Evolutionary conservation across 805 yeast genomes (phyloP), one percentile per base, ranked within the genome.

Genomic region (Nakazawaea populi): DNA sequence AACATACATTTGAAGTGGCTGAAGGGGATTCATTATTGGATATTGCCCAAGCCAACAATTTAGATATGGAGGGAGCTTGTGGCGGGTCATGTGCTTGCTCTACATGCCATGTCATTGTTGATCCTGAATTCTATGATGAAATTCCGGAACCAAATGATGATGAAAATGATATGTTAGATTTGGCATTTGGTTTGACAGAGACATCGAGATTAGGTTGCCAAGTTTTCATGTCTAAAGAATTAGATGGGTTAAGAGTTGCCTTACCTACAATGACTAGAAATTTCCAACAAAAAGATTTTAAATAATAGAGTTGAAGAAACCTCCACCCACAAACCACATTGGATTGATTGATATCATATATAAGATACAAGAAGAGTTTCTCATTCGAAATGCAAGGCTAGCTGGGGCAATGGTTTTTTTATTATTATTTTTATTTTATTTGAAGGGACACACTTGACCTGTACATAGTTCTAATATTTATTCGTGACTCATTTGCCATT

Each of bases 41-140:
- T 65, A 89, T 94, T 51, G 99, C 98, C 5, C 98, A 94, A 70
- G 95, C 94, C 3, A 70, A 91, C 63, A 86, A 91, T 60, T 68
- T 94, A 52, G 99, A 94, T 58, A 91, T 94, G 94, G 99, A 94
- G 66, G 96, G 84, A 43, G 99, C 99, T 0, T 94, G 99, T 69
- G 99, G 99, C 27, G 99, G 98, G 4, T 89, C 97, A 4, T 94
- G 99, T 74, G 99, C 99, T 1, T 94, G 99, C 66, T 90, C 97
- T 5, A 94, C 99, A 0, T 94, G 99, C 65, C 99, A 94, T 69
- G 85, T 94, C 49, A 92, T 94, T 47, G 90, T 94, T 39, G 99
- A 94, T 65, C 98, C 99, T 0, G 97, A 87, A 44, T 90, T 74
- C 65, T 94, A 89, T 69, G 99, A 94, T 63, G 79, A 72, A 46